Conservation (phyloP, 495 filamentous ascomycete genomes). For the Thermochaetoides thermophila region DNA sequence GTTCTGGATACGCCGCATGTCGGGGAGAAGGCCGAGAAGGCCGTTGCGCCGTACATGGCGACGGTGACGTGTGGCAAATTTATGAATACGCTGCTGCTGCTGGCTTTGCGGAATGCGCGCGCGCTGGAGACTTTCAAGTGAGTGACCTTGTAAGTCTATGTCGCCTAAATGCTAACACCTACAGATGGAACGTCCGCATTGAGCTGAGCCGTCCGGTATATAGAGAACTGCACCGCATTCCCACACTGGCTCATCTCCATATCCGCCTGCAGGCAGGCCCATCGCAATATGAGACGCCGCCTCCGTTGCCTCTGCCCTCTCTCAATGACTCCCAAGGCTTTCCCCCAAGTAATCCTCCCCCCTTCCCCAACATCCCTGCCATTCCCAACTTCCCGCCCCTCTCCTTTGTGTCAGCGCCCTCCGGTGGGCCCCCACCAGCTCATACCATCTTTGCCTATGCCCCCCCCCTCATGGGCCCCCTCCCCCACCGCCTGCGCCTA, state of each 20-base stretch:
- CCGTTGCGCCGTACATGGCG: slow-evolving; percentile 33
- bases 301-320: slow-evolving; percentile 27
- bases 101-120: slow-evolving; percentile 36
- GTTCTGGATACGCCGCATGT: slow-evolving; percentile 33
- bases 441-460: no score
- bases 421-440: slow-evolving; percentile 6
- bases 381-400: slow-evolving; percentile 5
- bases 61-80: slow-evolving; percentile 41
- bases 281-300: slow-evolving; percentile 32
- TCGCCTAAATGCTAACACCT: background rate
- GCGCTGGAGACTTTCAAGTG: slow-evolving; percentile 43
- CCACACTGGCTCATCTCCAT: slow-evolving; percentile 39
- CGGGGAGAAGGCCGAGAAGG: slow-evolving; percentile 28
- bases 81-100: slow-evolving; percentile 43
- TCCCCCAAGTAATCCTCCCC: slow-evolving; percentile 1
- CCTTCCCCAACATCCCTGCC: slow-evolving; percentile 4
- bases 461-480: no score
- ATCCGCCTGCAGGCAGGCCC: slow-evolving; percentile 39
- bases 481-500: slow-evolving; percentile 11
- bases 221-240: slow-evolving; percentile 35
- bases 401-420: slow-evolving; percentile 6
- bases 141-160: no score
- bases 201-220: slow-evolving; percentile 46
- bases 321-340: slow-evolving; percentile 4
- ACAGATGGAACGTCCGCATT: slow-evolving; percentile 46